Evolutionary conservation across 306 rosid genomes (phyloP).

Genomic region (Lathyrus tuberosus): DNA sequence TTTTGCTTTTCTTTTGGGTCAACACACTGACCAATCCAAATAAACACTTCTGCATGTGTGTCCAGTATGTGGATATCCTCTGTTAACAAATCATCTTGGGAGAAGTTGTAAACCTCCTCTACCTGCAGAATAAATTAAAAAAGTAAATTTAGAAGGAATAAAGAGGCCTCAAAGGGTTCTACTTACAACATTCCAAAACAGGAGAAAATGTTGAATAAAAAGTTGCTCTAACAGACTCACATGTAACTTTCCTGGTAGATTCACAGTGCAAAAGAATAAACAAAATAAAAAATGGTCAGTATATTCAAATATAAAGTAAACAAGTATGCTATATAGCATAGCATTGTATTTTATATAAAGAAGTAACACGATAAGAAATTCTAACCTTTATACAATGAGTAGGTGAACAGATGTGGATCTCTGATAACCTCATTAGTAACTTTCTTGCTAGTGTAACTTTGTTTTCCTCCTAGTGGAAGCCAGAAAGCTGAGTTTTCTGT

Average conservation of each 20-base stretch:
- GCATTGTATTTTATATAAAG: conserved; percentile 19
- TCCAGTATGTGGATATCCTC: conserved; percentile 90
- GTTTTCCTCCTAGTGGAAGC: conserved; percentile 91
- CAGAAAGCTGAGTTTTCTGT: conserved; percentile 94
- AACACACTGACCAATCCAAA: conserved; percentile 91
- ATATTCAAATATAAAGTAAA: conserved; percentile 30
- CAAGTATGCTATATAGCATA: conserved; percentile 9
- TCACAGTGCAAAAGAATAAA: conserved; percentile 48
- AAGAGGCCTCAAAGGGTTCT: conserved; percentile 13
- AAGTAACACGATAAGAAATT: conserved; percentile 25
- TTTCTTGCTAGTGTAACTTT: conserved; percentile 72
- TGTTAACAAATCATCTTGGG: conserved; percentile 89
- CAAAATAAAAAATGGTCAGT: conserved; percentile 52
- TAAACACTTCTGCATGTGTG: conserved; percentile 91
- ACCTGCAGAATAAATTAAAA: conserved; percentile 53
- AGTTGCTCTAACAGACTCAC: conserved; percentile 54
- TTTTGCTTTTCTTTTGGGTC: conserved; percentile 79
- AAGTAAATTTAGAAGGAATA: conserved; percentile 37
- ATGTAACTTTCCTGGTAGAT: conserved; percentile 79
- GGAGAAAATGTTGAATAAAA: conserved; percentile 20
- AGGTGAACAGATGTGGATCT: conserved; percentile 82
- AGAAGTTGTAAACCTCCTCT: conserved; percentile 86
- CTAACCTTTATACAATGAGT: conserved; percentile 76
- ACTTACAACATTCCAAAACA: conserved; percentile 15
- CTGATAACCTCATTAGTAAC: conserved; percentile 61